Conservation (phyloP, 345 rosid genomes). For the Triadica sebifera region DNA sequence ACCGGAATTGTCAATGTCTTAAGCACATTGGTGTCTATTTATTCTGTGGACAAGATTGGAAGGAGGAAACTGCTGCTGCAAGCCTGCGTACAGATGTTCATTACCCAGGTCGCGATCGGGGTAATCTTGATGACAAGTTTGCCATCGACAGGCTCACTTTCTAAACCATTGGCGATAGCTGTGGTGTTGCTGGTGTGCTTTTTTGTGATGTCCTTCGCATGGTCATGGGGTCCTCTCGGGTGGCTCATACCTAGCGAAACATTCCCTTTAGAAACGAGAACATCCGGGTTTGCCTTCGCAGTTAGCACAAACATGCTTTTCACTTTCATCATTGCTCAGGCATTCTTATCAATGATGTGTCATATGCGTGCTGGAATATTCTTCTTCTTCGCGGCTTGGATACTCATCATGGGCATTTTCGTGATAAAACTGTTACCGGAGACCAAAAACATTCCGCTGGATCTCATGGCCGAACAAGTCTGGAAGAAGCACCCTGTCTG, state of each 20-base stretch:
- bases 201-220: slow-evolving; percentile 26
- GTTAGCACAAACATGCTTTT: slow-evolving; percentile 21
- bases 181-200: slow-evolving; percentile 17
- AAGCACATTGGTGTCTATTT: slow-evolving; percentile 19
- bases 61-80: slow-evolving; percentile 21
- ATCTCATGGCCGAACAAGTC: slow-evolving; percentile 22
- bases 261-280: slow-evolving; percentile 16
- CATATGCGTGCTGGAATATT: slow-evolving; percentile 20
- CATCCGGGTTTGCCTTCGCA: slow-evolving; percentile 17
- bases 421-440: slow-evolving; percentile 15
- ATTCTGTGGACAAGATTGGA: slow-evolving; percentile 17
- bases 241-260: slow-evolving; percentile 26
- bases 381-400: slow-evolving; percentile 26
- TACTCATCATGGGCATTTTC: slow-evolving; percentile 13
- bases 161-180: slow-evolving; percentile 2
- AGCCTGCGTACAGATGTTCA: slow-evolving; percentile 17
- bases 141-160: slow-evolving; percentile 11
- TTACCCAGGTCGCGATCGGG: slow-evolving; percentile 17
- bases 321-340: slow-evolving; percentile 22
- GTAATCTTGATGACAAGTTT: background rate
- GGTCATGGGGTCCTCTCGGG: slow-evolving; percentile 25
- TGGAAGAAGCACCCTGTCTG: slow-evolving; percentile 27
- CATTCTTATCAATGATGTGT: slow-evolving; percentile 28
- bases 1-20: slow-evolving; percentile 24
- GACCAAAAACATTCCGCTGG: slow-evolving; percentile 22